These are phyloP conservation scores for Pulveroboletus frians DNA, from an alignment of 768 basidiomycete species.

Conservation along the genomic window DNA sequence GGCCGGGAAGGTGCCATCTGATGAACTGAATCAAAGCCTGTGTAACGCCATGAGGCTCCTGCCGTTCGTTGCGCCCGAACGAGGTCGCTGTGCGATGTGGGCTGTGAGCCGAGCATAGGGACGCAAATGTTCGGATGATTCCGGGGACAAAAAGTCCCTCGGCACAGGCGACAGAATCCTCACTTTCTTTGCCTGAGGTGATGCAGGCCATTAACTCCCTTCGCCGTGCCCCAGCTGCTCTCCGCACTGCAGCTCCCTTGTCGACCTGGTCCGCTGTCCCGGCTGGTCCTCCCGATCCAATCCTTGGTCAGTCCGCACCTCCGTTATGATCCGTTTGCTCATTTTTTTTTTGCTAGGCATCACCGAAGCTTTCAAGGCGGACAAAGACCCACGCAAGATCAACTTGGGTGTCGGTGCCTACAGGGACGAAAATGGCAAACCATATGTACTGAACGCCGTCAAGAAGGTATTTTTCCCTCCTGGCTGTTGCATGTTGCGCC, in stretches of 20 bases:
- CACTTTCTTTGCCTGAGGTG: background rate
- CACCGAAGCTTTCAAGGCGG: conserved; percentile 94
- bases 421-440: conserved; percentile 91
- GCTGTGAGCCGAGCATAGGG: conserved; percentile 3
- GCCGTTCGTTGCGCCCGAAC: background rate
- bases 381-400: conserved; percentile 88
- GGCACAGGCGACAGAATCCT: background rate
- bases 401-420: conserved; percentile 98
- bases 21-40: too few species aligned
- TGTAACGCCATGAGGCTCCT: too few species aligned
- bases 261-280: conserved; percentile 81
- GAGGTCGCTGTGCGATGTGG: background rate
- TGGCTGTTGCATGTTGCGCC: background rate
- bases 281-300: conserved; percentile 88
- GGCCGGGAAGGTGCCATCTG: too few species aligned
- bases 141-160: conserved; percentile 5
- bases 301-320: conserved; percentile 59
- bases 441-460: conserved; percentile 86
- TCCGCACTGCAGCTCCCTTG: conserved; percentile 37
- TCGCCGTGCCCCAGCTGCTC: conserved; percentile 45
- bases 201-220: conserved; percentile 43
- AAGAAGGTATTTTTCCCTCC: conserved; percentile 54
- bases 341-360: conserved; percentile 49
- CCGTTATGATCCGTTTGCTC: conserved; percentile 1
- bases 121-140: conserved; percentile 7